Conservation (phyloP, 1,284 basidiomycete genomes). For the Mycena sp. region DNA sequence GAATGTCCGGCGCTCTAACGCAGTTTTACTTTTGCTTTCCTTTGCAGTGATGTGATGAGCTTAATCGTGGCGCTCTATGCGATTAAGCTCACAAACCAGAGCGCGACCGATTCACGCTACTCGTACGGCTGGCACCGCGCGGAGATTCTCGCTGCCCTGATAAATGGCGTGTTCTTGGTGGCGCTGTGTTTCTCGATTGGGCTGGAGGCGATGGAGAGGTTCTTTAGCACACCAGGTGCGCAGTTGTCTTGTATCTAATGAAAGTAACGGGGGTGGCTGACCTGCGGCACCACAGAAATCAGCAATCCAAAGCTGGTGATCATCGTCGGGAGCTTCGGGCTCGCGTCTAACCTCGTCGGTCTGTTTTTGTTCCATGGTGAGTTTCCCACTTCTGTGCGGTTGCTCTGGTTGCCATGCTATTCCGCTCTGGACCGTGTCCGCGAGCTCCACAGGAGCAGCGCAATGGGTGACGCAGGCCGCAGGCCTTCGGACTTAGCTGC, state of each 20-base stretch:
- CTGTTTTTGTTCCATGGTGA: conserved; percentile 95
- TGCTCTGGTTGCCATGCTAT: not conserved
- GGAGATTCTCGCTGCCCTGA: conserved; percentile 94
- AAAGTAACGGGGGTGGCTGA: not conserved
- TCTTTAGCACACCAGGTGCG: conserved; percentile 86
- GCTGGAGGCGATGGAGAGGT: conserved; percentile 92
- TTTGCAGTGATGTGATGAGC: conserved; percentile 91
- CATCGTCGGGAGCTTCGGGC: conserved; percentile 89
- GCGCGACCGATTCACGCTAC: conserved; percentile 70
- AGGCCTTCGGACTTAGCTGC: too few relatives aligned
- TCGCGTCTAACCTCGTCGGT: conserved; percentile 93
- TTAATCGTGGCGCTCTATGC: conserved; percentile 96
- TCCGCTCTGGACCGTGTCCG: not conserved
- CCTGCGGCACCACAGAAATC: conserved; percentile 73
- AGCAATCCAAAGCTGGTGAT: conserved; percentile 90
- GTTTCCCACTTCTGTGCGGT: conserved; percentile 38
- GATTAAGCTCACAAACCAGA: conserved; percentile 81
- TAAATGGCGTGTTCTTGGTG: conserved; percentile 95
- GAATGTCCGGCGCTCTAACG: conserved; percentile 30
- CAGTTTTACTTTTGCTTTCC: conserved; percentile 20
- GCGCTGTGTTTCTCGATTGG: conserved; percentile 97
- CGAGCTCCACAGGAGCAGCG: not conserved
- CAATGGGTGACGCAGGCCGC: not conserved
- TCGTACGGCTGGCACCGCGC: conserved; percentile 98
- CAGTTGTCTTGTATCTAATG: not conserved